These are phyloP conservation scores for Flaveria ramosissima DNA, from an alignment of 129 eudicot species.

Conservation along the genomic window DNA sequence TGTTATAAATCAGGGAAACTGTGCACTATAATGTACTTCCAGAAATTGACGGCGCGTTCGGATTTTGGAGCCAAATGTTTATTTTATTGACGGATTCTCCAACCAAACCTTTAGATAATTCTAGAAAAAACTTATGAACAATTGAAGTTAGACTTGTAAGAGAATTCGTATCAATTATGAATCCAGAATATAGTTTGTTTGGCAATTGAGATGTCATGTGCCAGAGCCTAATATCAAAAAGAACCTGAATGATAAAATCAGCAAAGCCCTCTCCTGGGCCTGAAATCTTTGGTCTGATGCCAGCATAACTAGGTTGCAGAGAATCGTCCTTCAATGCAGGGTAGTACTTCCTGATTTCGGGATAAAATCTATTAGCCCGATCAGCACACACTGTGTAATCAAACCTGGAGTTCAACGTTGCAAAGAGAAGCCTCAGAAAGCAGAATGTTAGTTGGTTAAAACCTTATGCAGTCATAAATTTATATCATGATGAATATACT, in stretches of 20 bases:
- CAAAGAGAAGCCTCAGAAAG: conserved; percentile 1
- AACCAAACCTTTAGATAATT: neutral
- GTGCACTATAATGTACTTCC: neutral
- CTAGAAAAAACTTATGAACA: neutral
- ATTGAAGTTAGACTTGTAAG: neutral
- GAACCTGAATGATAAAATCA: conserved; percentile 85
- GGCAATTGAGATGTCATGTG: neutral
- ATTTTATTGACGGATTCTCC: neutral
- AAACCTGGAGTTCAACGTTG: conserved; percentile 50
- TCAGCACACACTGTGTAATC: conserved; percentile 68
- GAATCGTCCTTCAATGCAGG: conserved; percentile 70
- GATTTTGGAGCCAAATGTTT: conserved; percentile 3
- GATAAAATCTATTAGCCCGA: conserved; percentile 69
- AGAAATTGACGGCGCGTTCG: neutral
- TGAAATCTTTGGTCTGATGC: conserved; percentile 79
- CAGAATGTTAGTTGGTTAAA: neutral
- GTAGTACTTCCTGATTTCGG: conserved; percentile 76
- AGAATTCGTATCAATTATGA: conserved; percentile 1
- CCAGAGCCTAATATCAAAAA: neutral
- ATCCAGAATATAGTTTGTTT: neutral
- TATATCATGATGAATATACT: neutral
- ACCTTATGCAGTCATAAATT: neutral
- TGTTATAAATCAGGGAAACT: neutral
- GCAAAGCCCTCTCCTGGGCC: conserved; percentile 59
- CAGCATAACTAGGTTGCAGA: conserved; percentile 85